These are phyloP conservation scores for Oryza punctata DNA, from an alignment of 176 grass and related monocot species.

Conservation along the genomic window DNA sequence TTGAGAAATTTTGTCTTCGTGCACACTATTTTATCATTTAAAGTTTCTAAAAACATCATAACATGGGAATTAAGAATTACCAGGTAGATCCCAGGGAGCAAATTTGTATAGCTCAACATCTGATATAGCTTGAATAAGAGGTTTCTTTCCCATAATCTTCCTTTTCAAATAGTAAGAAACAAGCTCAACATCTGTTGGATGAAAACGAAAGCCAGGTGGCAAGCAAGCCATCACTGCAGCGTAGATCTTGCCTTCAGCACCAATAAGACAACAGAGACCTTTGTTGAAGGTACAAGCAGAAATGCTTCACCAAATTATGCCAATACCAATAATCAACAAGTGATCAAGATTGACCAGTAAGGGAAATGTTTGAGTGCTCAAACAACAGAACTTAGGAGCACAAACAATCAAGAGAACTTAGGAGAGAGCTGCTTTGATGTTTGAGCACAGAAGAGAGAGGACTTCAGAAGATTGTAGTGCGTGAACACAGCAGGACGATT, in stretches of 20 bases:
- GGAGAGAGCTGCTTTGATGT: not conserved
- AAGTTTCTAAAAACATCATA: not conserved
- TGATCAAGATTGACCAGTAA: not conserved
- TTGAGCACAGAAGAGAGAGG: slow-evolving; percentile 11
- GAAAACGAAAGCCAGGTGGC: slow-evolving; percentile 89
- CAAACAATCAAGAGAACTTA: not conserved
- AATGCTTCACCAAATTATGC: slow-evolving; percentile 21
- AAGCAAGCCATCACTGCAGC: slow-evolving; percentile 58
- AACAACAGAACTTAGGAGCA: not conserved
- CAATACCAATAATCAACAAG: slow-evolving; percentile 13
- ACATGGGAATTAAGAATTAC: slow-evolving; percentile 57
- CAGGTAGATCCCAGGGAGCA: slow-evolving; percentile 91
- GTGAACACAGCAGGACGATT: slow-evolving; percentile 15
- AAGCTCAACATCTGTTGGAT: slow-evolving; percentile 92
- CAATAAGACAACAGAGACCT: slow-evolving; percentile 7
- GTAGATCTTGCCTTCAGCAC: slow-evolving; percentile 29
- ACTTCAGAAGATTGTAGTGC: slow-evolving; percentile 33
- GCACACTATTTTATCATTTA: not conserved
- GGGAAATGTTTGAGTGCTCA: slow-evolving; percentile 22
- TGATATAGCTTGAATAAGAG: slow-evolving; percentile 68
- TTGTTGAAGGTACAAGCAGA: slow-evolving; percentile 22
- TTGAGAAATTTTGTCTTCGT: not conserved
- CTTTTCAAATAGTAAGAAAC: slow-evolving; percentile 86
- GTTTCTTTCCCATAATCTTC: slow-evolving; percentile 81
- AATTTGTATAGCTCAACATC: slow-evolving; percentile 87